Conservation (phyloP, 2,329 filamentous ascomycete genomes). For the Beauveria varroae region DNA sequence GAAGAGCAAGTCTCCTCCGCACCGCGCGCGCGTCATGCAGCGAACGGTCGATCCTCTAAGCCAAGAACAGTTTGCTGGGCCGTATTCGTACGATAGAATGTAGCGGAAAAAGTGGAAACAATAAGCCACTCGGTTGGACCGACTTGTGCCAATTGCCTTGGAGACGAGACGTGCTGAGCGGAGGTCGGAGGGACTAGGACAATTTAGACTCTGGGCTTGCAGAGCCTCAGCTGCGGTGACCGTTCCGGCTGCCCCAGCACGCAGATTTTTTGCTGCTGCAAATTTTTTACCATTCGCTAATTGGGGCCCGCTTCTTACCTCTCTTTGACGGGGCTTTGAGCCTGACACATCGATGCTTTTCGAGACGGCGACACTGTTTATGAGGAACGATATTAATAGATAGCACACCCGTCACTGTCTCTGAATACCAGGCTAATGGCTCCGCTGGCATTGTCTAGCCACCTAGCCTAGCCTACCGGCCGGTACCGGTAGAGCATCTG, state of each 20-base stretch:
- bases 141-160: not conserved
- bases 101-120: not conserved
- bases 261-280: not conserved
- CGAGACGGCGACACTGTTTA: too few species aligned
- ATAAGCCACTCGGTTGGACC: not conserved
- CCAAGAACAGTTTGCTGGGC: not conserved
- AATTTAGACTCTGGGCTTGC: constrained; percentile 3
- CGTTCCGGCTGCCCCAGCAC: not conserved
- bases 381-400: not conserved
- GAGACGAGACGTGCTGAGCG: not conserved
- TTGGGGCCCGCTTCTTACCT: not conserved
- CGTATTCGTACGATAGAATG: not conserved
- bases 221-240: constrained; percentile 3
- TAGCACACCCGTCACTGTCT: not conserved
- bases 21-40: constrained; percentile 3
- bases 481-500: too few species aligned
- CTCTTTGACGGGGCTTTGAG: not conserved
- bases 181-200: not conserved
- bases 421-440: too few species aligned
- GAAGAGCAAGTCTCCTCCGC: constrained; percentile 5
- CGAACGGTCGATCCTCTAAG: constrained; percentile 3
- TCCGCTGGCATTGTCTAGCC: too few species aligned
- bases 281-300: not conserved
- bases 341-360: not conserved
- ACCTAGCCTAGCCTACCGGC: too few species aligned